Base-by-base conservation (phyloP, 495 filamentous ascomycete genomes). In the Aspergillus wentii region DNA sequence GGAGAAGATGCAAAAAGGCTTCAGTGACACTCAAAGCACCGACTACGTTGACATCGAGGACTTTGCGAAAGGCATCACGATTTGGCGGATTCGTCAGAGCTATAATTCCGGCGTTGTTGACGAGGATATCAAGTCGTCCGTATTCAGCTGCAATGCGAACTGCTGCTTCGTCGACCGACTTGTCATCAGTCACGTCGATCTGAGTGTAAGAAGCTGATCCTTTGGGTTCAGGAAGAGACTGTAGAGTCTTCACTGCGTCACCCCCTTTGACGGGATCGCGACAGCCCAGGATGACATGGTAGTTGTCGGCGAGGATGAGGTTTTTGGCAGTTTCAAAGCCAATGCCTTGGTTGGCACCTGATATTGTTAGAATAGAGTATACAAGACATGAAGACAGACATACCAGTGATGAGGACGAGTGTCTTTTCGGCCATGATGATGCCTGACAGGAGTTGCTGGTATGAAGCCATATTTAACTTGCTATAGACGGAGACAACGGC, bases 41-140 rank as follows among this genome's bases (percentile, higher is more conserved):
- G 27, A 56, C 42, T 11, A 66, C 49, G 31, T 74, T 74, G 2
- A 54, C 58, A 14, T 57, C 49, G 41, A 71, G 57, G 10, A 57
- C 52, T 11, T 44, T 33, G 13, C 28, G 33, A 14, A 63, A 38
- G 8, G 40, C 41, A 6, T 62, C 48, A 14, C 65, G 59, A 18
- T 46, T 38, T 8, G 39, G 41, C 5, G 44, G 29, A 0, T 23
- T 22, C 2, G 23, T 19, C 16, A 44, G 23, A 10, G 40, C 27
- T 4, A 34, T 34, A 10, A 41, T 38, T 13, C 54, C 63, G 13
- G 66, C 65, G 28, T 65, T 69, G 41, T 52, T 63, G 31, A 61
- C 41, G 8, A 67, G 46, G 21, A 59, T 51, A 42, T 65, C 58
- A 11, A 66, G 44, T 2, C 43, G 48, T 8, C 51, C 52, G 43